Evolutionary conservation across 495 filamentous ascomycete genomes (phyloP).

Genomic region (Evansstolkia leycettana): DNA sequence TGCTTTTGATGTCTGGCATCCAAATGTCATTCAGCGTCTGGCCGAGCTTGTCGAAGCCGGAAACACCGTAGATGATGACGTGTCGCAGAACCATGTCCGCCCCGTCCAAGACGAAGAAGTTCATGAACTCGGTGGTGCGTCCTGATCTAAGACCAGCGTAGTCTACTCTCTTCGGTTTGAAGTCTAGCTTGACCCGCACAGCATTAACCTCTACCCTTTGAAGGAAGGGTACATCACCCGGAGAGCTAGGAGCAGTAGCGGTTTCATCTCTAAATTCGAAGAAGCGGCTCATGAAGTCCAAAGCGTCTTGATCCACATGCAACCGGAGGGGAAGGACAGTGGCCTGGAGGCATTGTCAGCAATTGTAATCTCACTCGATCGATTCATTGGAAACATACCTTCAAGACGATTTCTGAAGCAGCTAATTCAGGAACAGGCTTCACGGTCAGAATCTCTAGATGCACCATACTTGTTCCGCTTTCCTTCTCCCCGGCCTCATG

Average conservation of each 20-base stretch:
- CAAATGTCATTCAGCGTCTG: constrained; percentile 88
- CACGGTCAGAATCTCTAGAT: constrained; percentile 78
- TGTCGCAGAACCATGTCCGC: constrained; percentile 78
- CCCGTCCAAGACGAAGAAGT: constrained; percentile 87
- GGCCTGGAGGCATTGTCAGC: constrained; percentile 31
- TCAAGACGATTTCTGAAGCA: constrained; percentile 82
- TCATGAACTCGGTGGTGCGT: constrained; percentile 99
- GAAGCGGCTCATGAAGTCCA: constrained; percentile 94
- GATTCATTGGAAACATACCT: no score
- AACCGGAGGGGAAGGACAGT: constrained; percentile 78
- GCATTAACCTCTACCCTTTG: constrained; percentile 81
- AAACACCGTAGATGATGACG: constrained; percentile 83
- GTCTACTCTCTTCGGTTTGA: constrained; percentile 95
- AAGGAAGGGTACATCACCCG: constrained; percentile 72
- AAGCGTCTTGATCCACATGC: constrained; percentile 94
- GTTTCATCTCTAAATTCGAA: constrained; percentile 92
- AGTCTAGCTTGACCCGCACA: constrained; percentile 76
- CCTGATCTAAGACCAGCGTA: constrained; percentile 91
- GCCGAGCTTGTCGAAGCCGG: constrained; percentile 78
- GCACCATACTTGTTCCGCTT: constrained; percentile 75
- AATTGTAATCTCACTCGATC: no score
- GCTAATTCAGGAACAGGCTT: constrained; percentile 71
- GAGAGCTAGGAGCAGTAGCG: constrained; percentile 30
- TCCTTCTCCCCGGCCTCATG: constrained; percentile 75
- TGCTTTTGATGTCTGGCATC: constrained; percentile 87